Percentiles rank a stretch among this genome's conserved stretches.
Conservation (phyloP, 345 rosid species). For the Triadica sebifera region DNA sequence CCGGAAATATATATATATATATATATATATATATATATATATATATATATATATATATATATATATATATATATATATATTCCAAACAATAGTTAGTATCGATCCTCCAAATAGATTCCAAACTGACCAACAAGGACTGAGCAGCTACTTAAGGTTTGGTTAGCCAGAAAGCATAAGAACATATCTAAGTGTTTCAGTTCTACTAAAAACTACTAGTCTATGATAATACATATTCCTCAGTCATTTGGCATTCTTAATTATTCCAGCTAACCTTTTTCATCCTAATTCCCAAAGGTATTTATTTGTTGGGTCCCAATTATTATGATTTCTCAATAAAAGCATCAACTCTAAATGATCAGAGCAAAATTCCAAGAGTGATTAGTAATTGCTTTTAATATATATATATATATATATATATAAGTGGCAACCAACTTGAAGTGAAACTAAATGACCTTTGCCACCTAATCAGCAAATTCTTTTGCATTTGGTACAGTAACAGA, state of each 20-base stretch:
- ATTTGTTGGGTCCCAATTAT: neutral
- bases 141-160: too few relatives aligned
- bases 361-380: neutral
- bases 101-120: neutral
- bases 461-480: slow-evolving; percentile 99
- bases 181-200: neutral
- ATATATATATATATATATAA: too few relatives aligned
- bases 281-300: neutral
- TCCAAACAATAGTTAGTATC: too few relatives aligned
- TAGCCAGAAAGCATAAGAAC: too few relatives aligned
- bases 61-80: too few relatives aligned
- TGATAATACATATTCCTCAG: too few relatives aligned
- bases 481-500: slow-evolving; percentile 99
- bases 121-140: neutral
- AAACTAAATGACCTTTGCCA: slow-evolving; percentile 68
- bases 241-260: neutral
- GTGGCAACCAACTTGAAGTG: neutral
- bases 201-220: too few relatives aligned
- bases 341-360: neutral
- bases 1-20: too few relatives aligned
- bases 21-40: too few relatives aligned
- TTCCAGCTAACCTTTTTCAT: neutral
- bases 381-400: too few relatives aligned
- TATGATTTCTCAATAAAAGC: neutral
- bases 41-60: too few relatives aligned